These are phyloP conservation scores for Naegleria fowleri DNA, from an alignment of 208 protist species.

Conservation along the genomic window DNA sequence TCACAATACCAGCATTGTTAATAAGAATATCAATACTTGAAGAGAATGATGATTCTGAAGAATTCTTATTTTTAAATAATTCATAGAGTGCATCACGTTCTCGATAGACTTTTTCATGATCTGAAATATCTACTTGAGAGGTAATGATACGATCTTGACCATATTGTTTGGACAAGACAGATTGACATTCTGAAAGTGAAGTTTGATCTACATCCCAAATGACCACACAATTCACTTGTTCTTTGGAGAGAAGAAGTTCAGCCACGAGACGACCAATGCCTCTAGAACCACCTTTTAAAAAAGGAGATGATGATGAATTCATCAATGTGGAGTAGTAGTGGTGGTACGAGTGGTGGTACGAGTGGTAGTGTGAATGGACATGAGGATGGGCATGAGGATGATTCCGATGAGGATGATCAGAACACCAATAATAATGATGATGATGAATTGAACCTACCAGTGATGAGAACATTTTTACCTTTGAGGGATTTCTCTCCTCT, in stretches of 20 bases:
- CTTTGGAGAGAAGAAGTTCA: not conserved
- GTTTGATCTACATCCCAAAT: conserved; percentile 6
- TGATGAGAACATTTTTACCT: not conserved
- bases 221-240: not conserved
- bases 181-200: not conserved
- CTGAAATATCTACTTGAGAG: not conserved
- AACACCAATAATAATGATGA: not conserved
- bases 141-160: not conserved
- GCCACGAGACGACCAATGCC: not conserved
- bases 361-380: too few species aligned
- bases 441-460: not conserved
- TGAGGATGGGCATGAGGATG: too few species aligned
- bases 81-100: not conserved
- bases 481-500: not conserved
- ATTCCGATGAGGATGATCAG: not conserved
- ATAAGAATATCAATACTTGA: conserved; percentile 43
- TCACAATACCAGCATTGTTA: conserved; percentile 55
- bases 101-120: not conserved
- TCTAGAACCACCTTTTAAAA: not conserved
- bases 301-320: too few species aligned
- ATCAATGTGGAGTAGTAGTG: too few species aligned
- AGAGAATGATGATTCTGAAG: not conserved
- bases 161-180: not conserved
- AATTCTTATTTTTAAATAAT: conserved; percentile 28
- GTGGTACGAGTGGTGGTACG: too few species aligned